A percentile compares a stretch with the other conserved stretches of the same genome.
These are phyloP conservation scores for Cladosporium sp. DNA, from an alignment of 2,329 filamentous ascomycete species.

Conservation along the genomic window DNA sequence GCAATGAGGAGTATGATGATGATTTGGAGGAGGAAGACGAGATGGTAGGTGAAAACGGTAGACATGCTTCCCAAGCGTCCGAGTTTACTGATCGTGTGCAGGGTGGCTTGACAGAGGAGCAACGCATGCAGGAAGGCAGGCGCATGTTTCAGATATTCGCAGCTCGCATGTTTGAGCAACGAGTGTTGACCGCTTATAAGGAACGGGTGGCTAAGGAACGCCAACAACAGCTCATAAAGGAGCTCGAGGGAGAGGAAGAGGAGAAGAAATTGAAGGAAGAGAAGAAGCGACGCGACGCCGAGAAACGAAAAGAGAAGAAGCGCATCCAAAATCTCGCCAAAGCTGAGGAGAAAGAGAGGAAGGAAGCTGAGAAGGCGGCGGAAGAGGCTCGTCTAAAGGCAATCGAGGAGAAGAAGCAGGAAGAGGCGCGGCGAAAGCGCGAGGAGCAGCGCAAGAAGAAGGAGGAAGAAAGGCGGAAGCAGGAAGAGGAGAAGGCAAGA, in stretches of 20 bases:
- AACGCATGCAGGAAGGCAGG: constrained; percentile 97
- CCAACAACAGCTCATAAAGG: constrained; percentile 85
- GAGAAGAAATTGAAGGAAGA: constrained; percentile 77
- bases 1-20: constrained; percentile 64
- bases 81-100: constrained; percentile 50
- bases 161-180: constrained; percentile 97
- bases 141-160: constrained; percentile 99
- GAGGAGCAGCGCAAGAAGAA: constrained; percentile 92
- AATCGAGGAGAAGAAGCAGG: constrained; percentile 73
- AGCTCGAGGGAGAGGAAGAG: constrained; percentile 81
- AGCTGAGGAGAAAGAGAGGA: constrained; percentile 86
- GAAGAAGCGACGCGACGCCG: constrained; percentile 90
- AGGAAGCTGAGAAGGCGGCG: constrained; percentile 84
- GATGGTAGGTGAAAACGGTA: constrained; percentile 48
- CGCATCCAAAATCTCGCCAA: constrained; percentile 82
- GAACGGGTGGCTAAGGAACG: constrained; percentile 95
- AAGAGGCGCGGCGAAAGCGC: constrained; percentile 76
- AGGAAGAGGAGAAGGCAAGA: constrained; percentile 80
- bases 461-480: constrained; percentile 84
- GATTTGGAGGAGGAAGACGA: constrained; percentile 61
- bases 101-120: constrained; percentile 96
- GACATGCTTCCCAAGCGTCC: constrained; percentile 27
- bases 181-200: constrained; percentile 93
- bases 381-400: constrained; percentile 77
- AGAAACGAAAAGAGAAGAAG: constrained; percentile 94